Evolutionary conservation across 345 rosid genomes (phyloP).

Genomic region (Diplotaxis tenuifolia): DNA sequence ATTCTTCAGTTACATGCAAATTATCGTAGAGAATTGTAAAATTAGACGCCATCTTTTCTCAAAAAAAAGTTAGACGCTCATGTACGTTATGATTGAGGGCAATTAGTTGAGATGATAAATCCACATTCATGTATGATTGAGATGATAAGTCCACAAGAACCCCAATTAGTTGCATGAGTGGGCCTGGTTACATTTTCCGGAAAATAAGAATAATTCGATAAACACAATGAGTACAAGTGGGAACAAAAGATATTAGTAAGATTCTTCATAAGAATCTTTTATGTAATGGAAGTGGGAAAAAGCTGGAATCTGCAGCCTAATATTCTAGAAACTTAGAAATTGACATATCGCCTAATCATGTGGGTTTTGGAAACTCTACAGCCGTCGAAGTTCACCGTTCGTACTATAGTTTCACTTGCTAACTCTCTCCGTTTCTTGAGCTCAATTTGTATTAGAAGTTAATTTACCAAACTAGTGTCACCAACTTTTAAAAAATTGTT

Average conservation of each 20-base stretch:
- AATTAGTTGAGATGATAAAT: too few species aligned
- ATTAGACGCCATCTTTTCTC: too few species aligned
- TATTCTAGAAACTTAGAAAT: conserved; percentile 23
- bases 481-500: background rate
- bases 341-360: conserved; percentile 7
- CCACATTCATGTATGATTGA: conserved; percentile 5
- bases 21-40: background rate
- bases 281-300: conserved; percentile 45
- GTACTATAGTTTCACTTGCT: background rate
- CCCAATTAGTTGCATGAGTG: conserved; percentile 15
- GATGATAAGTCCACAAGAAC: conserved; percentile 3
- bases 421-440: background rate
- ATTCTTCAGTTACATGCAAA: background rate
- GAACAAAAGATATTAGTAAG: conserved; percentile 32
- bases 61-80: background rate
- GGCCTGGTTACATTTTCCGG: background rate
- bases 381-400: background rate
- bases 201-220: background rate
- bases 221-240: conserved; percentile 20
- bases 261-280: conserved; percentile 19
- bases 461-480: background rate
- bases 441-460: background rate
- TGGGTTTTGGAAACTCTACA: background rate
- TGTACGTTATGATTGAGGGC: background rate
- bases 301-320: conserved; percentile 43